Evolutionary conservation across 495 filamentous ascomycete genomes (phyloP), one percentile per base, ranked within the genome.

Genomic region (Podospora pseudocomata): DNA sequence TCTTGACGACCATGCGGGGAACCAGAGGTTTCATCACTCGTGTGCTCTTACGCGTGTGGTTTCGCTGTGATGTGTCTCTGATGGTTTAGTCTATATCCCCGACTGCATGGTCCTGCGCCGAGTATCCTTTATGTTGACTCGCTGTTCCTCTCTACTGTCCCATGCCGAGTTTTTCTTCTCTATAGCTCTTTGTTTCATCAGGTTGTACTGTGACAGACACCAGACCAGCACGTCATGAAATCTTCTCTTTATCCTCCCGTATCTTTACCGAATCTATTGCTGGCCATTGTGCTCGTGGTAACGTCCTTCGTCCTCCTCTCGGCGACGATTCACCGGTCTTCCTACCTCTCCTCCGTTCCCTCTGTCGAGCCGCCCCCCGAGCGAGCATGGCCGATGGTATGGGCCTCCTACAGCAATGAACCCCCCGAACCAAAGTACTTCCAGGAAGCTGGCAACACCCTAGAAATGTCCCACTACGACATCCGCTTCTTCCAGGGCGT

Each of bases 401-500:
- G n/a, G 59, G 13, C 49, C 59, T 27, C 63, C 64, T 15, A 56
- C 62, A 0, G 44, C 28, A 63, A 28, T 28, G 34, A 28, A 34
- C 13, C 54, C 64, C 58, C 66, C 57, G 73, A 80, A 56, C 53
- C 71, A 56, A 84, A 84, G 67, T 83, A 83, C 77, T 84, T 83
- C 75, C 70, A 75, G 30, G 89, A 92, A 71, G 84, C 88, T 0
- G 89, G 90, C 63, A 76, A 72, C 44, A 80, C 80, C 64, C 75
- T 85, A 49, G 81, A 83, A 54, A 81, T 89, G 5, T 84, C 85
- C 27, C 91, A 93, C 80, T 94, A 94, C 76, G 91, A 94, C 76
- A 73, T 72, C 19, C 87, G 91, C 70, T 93, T 84, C 80, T 93
- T 89, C 79, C 81, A 79, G 18, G 80, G 80, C 19, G 71, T 78